phyloP scores from a whole-genome alignment of 108 stramenopile species.

The Cylindrotheca fusiformis region DNA sequence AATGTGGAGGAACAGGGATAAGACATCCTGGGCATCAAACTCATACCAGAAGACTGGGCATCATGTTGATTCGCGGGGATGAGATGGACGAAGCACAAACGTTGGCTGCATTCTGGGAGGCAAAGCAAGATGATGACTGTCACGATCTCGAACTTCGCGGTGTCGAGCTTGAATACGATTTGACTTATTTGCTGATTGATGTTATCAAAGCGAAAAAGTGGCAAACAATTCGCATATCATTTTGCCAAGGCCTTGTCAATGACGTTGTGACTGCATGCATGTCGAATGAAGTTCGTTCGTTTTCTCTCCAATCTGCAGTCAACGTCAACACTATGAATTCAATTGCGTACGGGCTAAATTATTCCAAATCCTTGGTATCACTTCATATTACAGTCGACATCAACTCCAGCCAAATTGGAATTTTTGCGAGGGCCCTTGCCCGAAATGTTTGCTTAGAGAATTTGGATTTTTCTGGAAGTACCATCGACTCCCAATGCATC shows the following conservation, averaged over 20 bases:
- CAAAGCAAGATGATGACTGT: constrained; percentile 3
- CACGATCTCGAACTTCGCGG: constrained; percentile 10
- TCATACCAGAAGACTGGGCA: too few relatives aligned
- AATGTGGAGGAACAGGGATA: too few relatives aligned
- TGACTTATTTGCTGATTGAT: constrained; percentile 1
- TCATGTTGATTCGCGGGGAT: constrained; percentile 10
- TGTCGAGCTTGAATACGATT: constrained; percentile 6
- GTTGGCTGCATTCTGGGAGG: constrained; percentile 3
- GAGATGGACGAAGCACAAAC: neutral
- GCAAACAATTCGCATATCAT: constrained; percentile 4
- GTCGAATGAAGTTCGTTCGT: neutral
- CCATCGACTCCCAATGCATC: neutral
- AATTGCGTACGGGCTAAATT: constrained; percentile 20
- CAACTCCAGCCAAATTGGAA: neutral
- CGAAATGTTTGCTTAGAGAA: constrained; percentile 17
- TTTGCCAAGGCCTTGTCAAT: constrained; percentile 18
- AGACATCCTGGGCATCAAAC: too few relatives aligned
- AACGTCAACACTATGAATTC: constrained; percentile 1
- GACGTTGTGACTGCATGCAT: constrained; percentile 13
- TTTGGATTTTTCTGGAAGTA: constrained; percentile 5
- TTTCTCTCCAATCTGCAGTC: neutral
- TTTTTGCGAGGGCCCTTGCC: constrained; percentile 15
- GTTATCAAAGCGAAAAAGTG: constrained; percentile 3
- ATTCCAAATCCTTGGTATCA: constrained; percentile 4
- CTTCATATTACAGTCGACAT: constrained; percentile 5